These are phyloP conservation scores for Ceratocystis smalleyi DNA, from an alignment of 2,329 filamentous ascomycete genomes.

Conservation along the genomic window DNA sequence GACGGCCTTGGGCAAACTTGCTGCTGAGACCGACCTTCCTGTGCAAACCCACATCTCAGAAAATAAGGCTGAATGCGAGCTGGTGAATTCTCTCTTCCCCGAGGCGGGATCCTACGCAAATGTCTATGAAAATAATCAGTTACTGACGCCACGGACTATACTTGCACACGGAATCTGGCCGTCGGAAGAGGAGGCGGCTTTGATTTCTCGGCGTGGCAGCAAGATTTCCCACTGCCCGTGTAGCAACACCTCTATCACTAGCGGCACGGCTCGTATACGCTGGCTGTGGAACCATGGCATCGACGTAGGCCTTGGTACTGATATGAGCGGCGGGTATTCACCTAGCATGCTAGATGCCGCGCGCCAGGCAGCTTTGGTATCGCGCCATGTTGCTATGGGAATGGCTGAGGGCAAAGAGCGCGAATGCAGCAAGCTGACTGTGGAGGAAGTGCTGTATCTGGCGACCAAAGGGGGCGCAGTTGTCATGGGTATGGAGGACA, in stretches of 20 bases:
- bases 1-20: conserved; percentile 46
- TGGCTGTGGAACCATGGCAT: conserved; percentile 59
- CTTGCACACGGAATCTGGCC: conserved; percentile 78
- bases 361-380: conserved; percentile 64
- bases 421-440: conserved; percentile 51
- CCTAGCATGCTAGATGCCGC: conserved; percentile 70
- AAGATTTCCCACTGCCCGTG: conserved; percentile 78
- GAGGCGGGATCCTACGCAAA: conserved; percentile 47
- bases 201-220: conserved; percentile 45
- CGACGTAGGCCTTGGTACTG: conserved; percentile 73
- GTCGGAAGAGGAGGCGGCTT: conserved; percentile 44
- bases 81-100: conserved; percentile 59
- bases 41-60: conserved; percentile 86
- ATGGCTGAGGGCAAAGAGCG: conserved; percentile 23
- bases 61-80: conserved; percentile 55
- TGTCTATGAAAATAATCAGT: conserved; percentile 59
- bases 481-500: conserved; percentile 57
- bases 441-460: conserved; percentile 74
- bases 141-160: conserved; percentile 60
- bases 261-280: conserved; percentile 61
- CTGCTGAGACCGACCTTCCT: conserved; percentile 45
- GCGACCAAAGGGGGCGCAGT: conserved; percentile 76
- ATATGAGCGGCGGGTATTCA: conserved; percentile 78
- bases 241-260: conserved; percentile 69
- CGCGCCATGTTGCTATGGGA: conserved; percentile 51